Conservation (phyloP, 1,139 yeast genomes). For the Yamadazyma triangularis region DNA sequence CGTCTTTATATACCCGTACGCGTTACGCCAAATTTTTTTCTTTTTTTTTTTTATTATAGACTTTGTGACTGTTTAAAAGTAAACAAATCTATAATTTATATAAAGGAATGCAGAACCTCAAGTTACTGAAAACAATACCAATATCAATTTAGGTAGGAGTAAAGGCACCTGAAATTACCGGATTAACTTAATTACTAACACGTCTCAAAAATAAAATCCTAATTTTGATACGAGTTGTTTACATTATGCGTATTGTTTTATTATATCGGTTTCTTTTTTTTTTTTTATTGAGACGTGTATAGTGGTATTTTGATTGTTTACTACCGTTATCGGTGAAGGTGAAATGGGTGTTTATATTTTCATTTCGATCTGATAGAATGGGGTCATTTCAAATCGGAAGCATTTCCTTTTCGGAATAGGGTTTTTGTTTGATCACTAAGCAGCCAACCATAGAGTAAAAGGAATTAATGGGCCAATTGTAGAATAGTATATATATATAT, state of each 20-base stretch:
- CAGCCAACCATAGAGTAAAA: too few species aligned
- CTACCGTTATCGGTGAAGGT: neutral
- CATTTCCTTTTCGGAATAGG: too few species aligned
- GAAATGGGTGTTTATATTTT: too few species aligned
- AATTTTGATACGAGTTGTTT: neutral
- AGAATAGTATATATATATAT: too few species aligned
- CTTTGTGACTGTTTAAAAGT: conserved; percentile 1
- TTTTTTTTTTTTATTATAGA: conserved; percentile 2
- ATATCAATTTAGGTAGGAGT: neutral
- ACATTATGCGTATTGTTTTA: neutral
- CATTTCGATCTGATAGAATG: too few species aligned
- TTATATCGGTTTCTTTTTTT: too few species aligned
- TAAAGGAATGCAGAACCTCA: neutral
- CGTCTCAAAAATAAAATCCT: neutral
- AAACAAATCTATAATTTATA: neutral
- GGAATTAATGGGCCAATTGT: too few species aligned
- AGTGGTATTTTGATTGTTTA: neutral
- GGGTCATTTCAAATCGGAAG: too few species aligned
- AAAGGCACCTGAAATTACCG: neutral
- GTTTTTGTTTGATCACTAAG: too few species aligned
- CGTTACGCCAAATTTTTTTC: conserved; percentile 3
- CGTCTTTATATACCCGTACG: conserved; percentile 5
- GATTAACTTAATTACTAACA: neutral
- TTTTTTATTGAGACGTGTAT: neutral
- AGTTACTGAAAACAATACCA: neutral